Evolutionary conservation across 352 stramenopile species (phyloP), one percentile per base, ranked within the genome.

Genomic region (Phytophthora fragariaefolia): DNA sequence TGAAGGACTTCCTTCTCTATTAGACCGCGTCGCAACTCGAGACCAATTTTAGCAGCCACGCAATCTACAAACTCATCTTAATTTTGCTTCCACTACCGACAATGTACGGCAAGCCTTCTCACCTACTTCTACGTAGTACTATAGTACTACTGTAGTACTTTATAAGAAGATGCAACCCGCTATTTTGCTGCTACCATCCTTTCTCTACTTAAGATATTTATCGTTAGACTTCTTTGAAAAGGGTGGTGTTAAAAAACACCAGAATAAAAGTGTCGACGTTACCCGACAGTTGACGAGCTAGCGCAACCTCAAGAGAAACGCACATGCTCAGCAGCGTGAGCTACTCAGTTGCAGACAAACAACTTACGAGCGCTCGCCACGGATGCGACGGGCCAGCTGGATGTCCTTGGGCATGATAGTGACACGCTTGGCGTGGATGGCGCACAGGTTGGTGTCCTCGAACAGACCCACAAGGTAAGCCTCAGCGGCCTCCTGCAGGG

Each of bases 371-470:
- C 82, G 82, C 66, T 92, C 84, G 55, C 93, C 93, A 80, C 93
- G 85, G 71, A 98, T 97, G 67, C 93, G 88, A 63, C 90, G 81
- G 32, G 92, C 94, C 42, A 98, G 77, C 73, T 98, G 92, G 62
- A 98, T 97, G 79, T 98, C 93, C 78, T 97, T 98, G 24, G 90
- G 89, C 92, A 98, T 97, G 71, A 98, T 97, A 1, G 92, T 98
- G 9, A 98, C 91, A 77, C 82, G 82, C 80, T 97, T 98, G 36
- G 76, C 92, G 83, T 98, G 92, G 78, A 98, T 97, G 2, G 92
- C 91, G 80, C 92, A 98, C 51, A 97, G 73, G 80, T 98, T 98
- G 43, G 87, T 93, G 87, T 98, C 93, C 76, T 92, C 83, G 73
- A 94, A 94, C 30, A 92, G 69, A 53, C 76, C 78, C 2, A 90